These are phyloP conservation scores for Helianthus annuus DNA, from an alignment of 129 eudicot species.

Conservation along the genomic window HanXRQr2.0-SUNRISE NC_035447.2:33316445-33316944, in stretches of 20 bases:
- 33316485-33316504: too few species aligned
- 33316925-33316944: conserved; percentile 15
- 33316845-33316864: conserved; percentile 65
- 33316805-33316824: conserved; percentile 12
- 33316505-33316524: too few species aligned
- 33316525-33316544: too few species aligned
- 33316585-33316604: not conserved
- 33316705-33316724: not conserved
- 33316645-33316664: too few species aligned
- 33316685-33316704: too few species aligned
- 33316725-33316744: not conserved
- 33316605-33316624: too few species aligned
- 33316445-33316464: too few species aligned
- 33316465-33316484: too few species aligned
- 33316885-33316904: conserved; percentile 68
- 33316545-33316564: too few species aligned
- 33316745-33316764: not conserved
- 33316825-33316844: conserved; percentile 50
- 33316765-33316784: not conserved
- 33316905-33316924: conserved; percentile 64
- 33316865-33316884: conserved; percentile 81
- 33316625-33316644: too few species aligned
- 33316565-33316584: not conserved
- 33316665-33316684: too few species aligned
- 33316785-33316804: not conserved